Base-by-base conservation (phyloP, 1,284 basidiomycete genomes). In the Austroboletus niveus region DNA sequence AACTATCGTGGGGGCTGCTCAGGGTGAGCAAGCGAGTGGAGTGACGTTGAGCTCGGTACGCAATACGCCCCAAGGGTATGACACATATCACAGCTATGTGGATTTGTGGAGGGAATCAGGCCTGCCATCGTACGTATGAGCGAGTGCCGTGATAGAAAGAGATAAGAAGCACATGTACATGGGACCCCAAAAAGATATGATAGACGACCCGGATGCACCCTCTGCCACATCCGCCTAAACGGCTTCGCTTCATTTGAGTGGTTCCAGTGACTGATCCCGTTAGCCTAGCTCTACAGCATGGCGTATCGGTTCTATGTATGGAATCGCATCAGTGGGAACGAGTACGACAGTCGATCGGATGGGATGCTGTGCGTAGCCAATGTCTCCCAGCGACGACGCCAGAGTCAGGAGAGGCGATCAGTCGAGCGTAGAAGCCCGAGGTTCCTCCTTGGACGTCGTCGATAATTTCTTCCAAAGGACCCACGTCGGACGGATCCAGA, bases 111-210 rank as follows among this genome's bases (percentile, higher is more conserved):
- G 32, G 44, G 41, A 62, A 41, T 29, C 62, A 55, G 35, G 58
- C 15, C 48, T 24, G 45, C 22, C 6, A 40, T 43, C 32, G 47
- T 58, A 60, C 48, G 51, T 61, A 63, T 41, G 43, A 42, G 14
- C 22, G 5, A 54, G 32, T 30, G 36, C 43, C 35, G 40, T 31
- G 39, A 47, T 32, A 35, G 32, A 41, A 24, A 3, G 22, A 44
- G 59, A 60, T 60, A 62, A 61, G 48, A 41, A 20, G 46, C 47
- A 59, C 53, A 57, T 48, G 61, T 24, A 31, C 43, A 44, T 38
- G 36, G 47, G 50, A 62, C 61, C 61, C 57, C 62, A 22, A 39
- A 34, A 36, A 62, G 27, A 36, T 17, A 29, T 39, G 50, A 24
- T 24, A 5, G 41, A 55, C 43, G 42, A 34, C 29, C 10, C 17